Conservation (phyloP, 257 asterid species). For the Penstemon barbatus region DNA sequence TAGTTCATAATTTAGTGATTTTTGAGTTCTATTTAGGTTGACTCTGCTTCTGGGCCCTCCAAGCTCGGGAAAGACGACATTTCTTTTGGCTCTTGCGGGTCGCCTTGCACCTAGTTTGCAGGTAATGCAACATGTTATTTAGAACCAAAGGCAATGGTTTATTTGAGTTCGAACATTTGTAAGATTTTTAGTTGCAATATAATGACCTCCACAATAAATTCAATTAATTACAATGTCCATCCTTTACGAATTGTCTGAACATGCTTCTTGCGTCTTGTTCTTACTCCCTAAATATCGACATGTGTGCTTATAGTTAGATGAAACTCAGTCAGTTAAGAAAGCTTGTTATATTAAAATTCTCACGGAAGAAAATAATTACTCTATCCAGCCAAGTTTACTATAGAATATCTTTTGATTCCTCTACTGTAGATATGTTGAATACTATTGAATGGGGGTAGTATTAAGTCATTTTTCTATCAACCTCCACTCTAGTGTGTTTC, state of each 20-base stretch:
- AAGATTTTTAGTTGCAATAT: neutral
- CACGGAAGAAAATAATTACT: no score
- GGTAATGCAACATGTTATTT: conserved; percentile 38
- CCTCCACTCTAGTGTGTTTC: no score
- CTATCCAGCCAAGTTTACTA: no score
- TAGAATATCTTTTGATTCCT: no score
- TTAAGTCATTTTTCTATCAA: no score
- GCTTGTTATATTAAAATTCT: no score
- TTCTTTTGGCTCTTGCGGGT: conserved; percentile 82
- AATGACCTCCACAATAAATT: neutral
- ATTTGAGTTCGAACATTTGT: neutral
- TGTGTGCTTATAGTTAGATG: no score
- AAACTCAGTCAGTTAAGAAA: no score
- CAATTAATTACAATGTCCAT: neutral
- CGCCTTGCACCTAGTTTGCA: conserved; percentile 57
- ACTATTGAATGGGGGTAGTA: no score
- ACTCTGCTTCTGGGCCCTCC: conserved; percentile 87
- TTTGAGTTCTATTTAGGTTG: conserved; percentile 42
- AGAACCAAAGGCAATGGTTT: neutral
- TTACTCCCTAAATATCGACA: neutral
- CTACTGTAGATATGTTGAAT: no score
- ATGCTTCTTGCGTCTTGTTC: no score
- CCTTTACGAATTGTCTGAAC: neutral
- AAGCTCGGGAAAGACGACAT: conserved; percentile 83
- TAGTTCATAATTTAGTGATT: conserved; percentile 20